Evolutionary conservation across 306 rosid genomes (phyloP).

Genomic region (Arachis hypogaea): DNA sequence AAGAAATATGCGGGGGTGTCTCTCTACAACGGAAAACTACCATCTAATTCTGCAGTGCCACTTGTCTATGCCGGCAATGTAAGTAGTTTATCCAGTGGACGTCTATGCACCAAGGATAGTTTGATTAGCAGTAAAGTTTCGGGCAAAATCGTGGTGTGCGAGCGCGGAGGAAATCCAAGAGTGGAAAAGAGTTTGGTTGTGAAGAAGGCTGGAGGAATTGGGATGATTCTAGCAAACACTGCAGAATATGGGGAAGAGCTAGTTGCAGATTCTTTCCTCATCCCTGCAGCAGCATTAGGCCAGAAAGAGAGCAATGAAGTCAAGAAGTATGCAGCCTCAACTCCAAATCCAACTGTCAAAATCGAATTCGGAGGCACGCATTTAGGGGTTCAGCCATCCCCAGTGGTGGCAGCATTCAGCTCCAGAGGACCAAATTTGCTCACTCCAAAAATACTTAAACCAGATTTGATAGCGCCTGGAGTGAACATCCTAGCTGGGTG

Average conservation of each 20-base stretch:
- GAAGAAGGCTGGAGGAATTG: conserved; percentile 74
- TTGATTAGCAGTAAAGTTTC: conserved; percentile 60
- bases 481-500: conserved; percentile 94
- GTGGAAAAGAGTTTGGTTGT: conserved; percentile 72
- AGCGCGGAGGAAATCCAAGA: conserved; percentile 67
- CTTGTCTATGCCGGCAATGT: conserved; percentile 63
- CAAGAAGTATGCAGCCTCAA: conserved; percentile 58
- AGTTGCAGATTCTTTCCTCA: conserved; percentile 62
- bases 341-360: conserved; percentile 60
- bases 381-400: conserved; percentile 79
- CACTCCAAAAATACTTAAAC: conserved; percentile 79
- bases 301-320: conserved; percentile 52
- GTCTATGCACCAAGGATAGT: conserved; percentile 51
- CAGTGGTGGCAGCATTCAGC: conserved; percentile 86
- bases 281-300: conserved; percentile 75
- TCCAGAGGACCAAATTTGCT: conserved; percentile 86
- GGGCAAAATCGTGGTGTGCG: conserved; percentile 87
- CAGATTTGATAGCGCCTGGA: conserved; percentile 96
- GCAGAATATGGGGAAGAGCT: conserved; percentile 71
- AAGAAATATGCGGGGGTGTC: conserved; percentile 66
- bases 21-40: conserved; percentile 60
- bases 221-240: conserved; percentile 80
- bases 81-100: conserved; percentile 49
- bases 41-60: conserved; percentile 54
- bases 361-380: conserved; percentile 55